Evolutionary conservation across 2,329 filamentous ascomycete species (phyloP).

Genomic region (Cryphonectria naterciae): DNA sequence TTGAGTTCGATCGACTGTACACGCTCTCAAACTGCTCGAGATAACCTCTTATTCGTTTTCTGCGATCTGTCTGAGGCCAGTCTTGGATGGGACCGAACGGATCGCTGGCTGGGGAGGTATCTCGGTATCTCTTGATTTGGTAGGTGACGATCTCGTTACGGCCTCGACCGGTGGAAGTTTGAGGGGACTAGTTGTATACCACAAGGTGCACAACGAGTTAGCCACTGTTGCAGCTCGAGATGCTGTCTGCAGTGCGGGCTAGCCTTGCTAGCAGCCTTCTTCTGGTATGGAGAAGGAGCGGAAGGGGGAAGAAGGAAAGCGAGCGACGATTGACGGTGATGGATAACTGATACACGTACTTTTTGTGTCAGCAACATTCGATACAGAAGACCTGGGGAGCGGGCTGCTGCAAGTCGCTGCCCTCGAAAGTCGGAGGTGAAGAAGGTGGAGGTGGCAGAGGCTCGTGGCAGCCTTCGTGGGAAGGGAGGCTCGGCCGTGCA

Average conservation of each 20-base stretch:
- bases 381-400: no score
- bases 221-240: neutral
- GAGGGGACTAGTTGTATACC: neutral
- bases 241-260: neutral
- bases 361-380: neutral
- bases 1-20: neutral
- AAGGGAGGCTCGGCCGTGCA: neutral
- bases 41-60: conserved; percentile 4
- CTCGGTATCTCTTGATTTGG: conserved; percentile 16
- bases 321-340: neutral
- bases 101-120: conserved; percentile 10
- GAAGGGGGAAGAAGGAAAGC: neutral
- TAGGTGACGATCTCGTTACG: conserved; percentile 1
- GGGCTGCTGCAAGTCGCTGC: neutral
- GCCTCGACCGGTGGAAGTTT: neutral
- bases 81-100: neutral
- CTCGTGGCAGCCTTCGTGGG: neutral
- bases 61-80: neutral
- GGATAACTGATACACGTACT: neutral
- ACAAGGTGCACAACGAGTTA: neutral
- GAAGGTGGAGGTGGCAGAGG: neutral
- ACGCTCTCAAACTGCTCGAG: conserved; percentile 9
- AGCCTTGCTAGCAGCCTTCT: neutral
- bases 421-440: neutral
- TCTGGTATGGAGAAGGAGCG: neutral